Evolutionary conservation across 73 alveolate species (phyloP).

Genomic region (Tetrahymena borealis): DNA sequence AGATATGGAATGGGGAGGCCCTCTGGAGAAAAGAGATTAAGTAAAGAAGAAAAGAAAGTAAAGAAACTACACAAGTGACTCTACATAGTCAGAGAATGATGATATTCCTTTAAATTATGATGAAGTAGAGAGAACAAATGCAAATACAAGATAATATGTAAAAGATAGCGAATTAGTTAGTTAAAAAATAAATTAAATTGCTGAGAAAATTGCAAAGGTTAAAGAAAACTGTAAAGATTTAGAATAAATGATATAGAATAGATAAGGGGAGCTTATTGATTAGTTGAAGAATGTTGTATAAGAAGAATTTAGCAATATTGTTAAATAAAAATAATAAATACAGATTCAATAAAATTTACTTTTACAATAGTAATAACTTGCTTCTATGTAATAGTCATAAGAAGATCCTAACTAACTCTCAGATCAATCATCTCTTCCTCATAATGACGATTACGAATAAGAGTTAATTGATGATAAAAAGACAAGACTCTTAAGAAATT

Average conservation of each 20-base stretch:
- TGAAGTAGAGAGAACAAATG: constrained; percentile 13
- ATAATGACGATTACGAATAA: neutral
- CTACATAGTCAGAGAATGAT: constrained; percentile 20
- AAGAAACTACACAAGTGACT: neutral
- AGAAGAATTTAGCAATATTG: constrained; percentile 10
- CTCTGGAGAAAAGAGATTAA: constrained; percentile 5
- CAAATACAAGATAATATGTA: neutral
- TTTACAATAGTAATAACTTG: neutral
- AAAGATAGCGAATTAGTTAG: constrained; percentile 16
- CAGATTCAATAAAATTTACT: neutral
- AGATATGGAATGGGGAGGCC: constrained; percentile 38
- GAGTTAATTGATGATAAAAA: neutral
- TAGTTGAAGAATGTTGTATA: constrained; percentile 2
- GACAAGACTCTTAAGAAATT: neutral
- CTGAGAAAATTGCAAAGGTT: constrained; percentile 6
- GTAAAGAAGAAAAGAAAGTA: neutral
- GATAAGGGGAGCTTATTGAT: neutral
- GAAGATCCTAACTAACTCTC: neutral
- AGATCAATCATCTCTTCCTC: neutral
- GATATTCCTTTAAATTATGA: constrained; percentile 22
- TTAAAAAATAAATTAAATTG: constrained; percentile 2
- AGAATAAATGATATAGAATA: neutral
- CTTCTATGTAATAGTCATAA: neutral
- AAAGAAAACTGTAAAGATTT: constrained; percentile 6
- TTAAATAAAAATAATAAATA: constrained; percentile 1